phyloP scores from a whole-genome alignment of 768 basidiomycete species.

The Mycena filopes region DNA sequence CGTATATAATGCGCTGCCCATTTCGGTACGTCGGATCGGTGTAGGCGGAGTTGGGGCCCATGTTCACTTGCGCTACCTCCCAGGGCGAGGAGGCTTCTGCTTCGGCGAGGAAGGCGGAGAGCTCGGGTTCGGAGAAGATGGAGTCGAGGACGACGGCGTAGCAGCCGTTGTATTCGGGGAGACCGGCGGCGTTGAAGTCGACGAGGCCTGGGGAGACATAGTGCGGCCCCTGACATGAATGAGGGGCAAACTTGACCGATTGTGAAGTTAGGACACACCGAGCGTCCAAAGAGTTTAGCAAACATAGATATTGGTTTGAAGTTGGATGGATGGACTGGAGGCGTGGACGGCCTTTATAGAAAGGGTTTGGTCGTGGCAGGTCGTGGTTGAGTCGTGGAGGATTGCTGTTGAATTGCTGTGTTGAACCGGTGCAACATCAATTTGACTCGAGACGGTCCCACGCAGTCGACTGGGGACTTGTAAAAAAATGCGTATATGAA shows the following conservation, averaged over 20 bases:
- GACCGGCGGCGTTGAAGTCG: constrained; percentile 18
- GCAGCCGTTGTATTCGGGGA: constrained; percentile 21
- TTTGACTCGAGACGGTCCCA: too few relatives aligned
- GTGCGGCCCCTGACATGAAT: neutral
- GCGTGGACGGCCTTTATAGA: too few relatives aligned
- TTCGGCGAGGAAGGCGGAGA: constrained; percentile 19
- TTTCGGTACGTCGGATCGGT: constrained; percentile 26
- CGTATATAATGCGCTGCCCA: constrained; percentile 31
- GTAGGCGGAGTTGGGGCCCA: constrained; percentile 8
- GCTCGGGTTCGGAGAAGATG: constrained; percentile 27
- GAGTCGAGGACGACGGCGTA: constrained; percentile 30
- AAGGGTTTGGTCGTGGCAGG: too few relatives aligned
- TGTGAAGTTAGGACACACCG: neutral
- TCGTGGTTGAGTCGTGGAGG: too few relatives aligned
- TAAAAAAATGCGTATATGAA: too few relatives aligned
- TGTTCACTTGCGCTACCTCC: constrained; percentile 29
- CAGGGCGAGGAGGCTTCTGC: constrained; percentile 27
- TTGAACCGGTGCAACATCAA: too few relatives aligned
- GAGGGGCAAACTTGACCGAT: too few relatives aligned
- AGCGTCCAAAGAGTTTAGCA: neutral
- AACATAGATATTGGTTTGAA: neutral
- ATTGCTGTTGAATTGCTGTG: too few relatives aligned
- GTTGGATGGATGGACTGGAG: too few relatives aligned
- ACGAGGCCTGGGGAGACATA: constrained; percentile 22
- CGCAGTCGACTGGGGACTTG: too few relatives aligned